Evolutionary conservation across 495 filamentous ascomycete genomes (phyloP).

Genomic region (Penicillium egyptiacum): DNA sequence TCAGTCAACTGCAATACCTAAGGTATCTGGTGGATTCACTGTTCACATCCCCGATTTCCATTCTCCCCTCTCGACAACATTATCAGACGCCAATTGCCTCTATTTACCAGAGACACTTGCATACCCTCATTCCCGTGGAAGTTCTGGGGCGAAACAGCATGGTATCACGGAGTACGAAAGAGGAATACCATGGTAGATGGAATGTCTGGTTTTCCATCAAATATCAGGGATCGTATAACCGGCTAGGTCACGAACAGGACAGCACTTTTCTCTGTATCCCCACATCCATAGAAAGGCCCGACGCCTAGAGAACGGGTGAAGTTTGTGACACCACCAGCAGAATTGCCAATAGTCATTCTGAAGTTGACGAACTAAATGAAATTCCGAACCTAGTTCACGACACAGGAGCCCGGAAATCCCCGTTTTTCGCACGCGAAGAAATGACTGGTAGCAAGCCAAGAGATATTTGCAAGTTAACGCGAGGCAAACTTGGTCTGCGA

Average conservation of each 20-base stretch:
- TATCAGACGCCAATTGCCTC: not conserved
- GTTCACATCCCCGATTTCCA: not conserved
- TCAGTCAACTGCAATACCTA: not conserved
- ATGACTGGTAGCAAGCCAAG: not conserved
- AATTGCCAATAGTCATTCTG: not conserved
- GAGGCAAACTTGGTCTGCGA: not conserved
- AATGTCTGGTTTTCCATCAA: not conserved
- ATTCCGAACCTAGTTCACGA: not conserved
- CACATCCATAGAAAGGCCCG: not conserved
- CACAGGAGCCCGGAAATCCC: not conserved
- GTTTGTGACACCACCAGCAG: not conserved
- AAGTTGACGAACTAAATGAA: not conserved
- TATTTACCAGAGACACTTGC: not conserved
- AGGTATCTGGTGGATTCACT: not conserved
- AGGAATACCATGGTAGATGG: not conserved
- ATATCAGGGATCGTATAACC: not conserved
- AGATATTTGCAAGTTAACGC: not conserved
- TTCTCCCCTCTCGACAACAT: not conserved
- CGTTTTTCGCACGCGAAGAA: not conserved
- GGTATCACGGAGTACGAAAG: not conserved
- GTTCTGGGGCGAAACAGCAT: not conserved
- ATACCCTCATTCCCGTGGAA: not conserved
- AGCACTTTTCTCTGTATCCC: not conserved
- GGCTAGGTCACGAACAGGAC: not conserved
- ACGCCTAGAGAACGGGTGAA: not conserved